Percentiles rank a stretch among this genome's conserved stretches.
These are phyloP conservation scores for Alternaria viburni DNA, from an alignment of 2,329 filamentous ascomycete species.

Conservation along the genomic window DNA sequence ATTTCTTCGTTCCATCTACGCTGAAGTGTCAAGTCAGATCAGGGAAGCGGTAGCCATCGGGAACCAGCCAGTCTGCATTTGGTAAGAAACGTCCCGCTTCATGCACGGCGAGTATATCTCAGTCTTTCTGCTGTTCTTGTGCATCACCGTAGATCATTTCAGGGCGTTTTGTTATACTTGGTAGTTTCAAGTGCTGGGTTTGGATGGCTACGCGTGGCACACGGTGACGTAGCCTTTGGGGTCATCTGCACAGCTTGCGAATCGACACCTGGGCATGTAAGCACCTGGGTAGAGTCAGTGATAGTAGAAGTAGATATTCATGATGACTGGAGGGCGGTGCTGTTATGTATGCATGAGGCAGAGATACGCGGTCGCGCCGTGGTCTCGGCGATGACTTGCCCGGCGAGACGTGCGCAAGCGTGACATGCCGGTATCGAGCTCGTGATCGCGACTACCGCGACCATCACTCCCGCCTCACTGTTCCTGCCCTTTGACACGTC, in stretches of 20 bases:
- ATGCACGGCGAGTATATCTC: background rate
- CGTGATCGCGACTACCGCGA: slow-evolving; percentile 30
- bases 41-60: background rate
- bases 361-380: slow-evolving; percentile 12
- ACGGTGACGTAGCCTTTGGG: background rate
- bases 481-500: slow-evolving; percentile 10
- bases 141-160: background rate
- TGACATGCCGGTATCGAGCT: slow-evolving; percentile 28
- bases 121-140: background rate
- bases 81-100: background rate
- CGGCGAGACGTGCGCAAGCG: slow-evolving; percentile 30
- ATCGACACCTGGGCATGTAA: background rate
- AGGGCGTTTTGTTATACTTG: background rate
- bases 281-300: background rate
- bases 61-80: background rate
- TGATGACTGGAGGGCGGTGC: background rate
- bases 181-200: background rate
- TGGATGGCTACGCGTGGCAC: background rate
- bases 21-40: background rate
- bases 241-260: background rate
- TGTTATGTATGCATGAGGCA: slow-evolving; percentile 2
- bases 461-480: slow-evolving; percentile 8
- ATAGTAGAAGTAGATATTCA: background rate
- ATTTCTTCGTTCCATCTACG: background rate
- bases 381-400: slow-evolving; percentile 25